Conservation (phyloP, 2,329 filamentous ascomycete species). For the Aspergillus thermomutatus region DNA sequence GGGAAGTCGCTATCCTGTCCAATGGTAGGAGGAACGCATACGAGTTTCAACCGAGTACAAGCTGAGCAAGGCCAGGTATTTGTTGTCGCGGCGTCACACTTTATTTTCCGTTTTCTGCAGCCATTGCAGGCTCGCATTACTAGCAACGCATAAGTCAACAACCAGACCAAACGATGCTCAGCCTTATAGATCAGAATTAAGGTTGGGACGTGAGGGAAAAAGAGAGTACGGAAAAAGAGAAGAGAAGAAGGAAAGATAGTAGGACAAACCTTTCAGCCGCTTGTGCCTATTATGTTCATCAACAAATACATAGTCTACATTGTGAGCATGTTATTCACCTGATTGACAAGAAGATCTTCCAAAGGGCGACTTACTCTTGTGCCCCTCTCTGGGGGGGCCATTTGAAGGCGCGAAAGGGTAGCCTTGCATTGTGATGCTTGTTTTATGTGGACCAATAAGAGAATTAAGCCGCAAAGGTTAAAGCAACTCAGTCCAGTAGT, state of each 20-base stretch:
- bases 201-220: not conserved
- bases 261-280: slow-evolving; percentile 74
- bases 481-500: slow-evolving; percentile 41
- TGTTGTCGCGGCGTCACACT: slow-evolving; percentile 94
- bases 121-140: slow-evolving; percentile 98
- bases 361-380: slow-evolving; percentile 66
- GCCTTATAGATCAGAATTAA: not conserved
- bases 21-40: slow-evolving; percentile 85
- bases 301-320: slow-evolving; percentile 92
- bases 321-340: slow-evolving; percentile 9
- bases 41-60: slow-evolving; percentile 85
- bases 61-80: slow-evolving; percentile 97
- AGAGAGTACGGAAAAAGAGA: not conserved
- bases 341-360: not conserved
- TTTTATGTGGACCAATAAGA: slow-evolving; percentile 56
- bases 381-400: slow-evolving; percentile 67
- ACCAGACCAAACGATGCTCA: not conserved
- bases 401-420: slow-evolving; percentile 71
- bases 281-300: slow-evolving; percentile 99
- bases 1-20: slow-evolving; percentile 61
- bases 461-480: slow-evolving; percentile 58
- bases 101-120: slow-evolving; percentile 92
- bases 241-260: no score
- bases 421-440: slow-evolving; percentile 56
- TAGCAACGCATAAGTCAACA: slow-evolving; percentile 36